Conservation (phyloP, 1,139 yeast genomes). For the Lodderomyces metapsilosis region DNA sequence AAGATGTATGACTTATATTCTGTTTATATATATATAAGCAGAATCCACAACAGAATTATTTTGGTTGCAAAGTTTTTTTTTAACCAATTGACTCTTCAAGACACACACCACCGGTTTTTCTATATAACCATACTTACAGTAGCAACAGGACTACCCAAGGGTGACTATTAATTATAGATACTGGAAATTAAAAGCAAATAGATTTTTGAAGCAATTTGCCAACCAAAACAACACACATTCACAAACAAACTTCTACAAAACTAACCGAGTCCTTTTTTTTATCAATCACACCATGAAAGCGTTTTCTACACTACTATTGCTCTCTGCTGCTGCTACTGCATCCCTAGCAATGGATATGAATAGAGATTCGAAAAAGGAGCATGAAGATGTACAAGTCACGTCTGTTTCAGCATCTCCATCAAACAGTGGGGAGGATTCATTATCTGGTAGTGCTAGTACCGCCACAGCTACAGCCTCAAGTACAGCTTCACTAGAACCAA, state of each 20-base stretch:
- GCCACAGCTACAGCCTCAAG: not conserved
- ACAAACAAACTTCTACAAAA: no score
- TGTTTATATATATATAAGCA: not conserved
- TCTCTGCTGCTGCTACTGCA: constrained; percentile 6
- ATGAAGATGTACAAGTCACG: not conserved
- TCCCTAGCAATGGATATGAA: constrained; percentile 15
- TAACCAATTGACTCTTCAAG: not conserved
- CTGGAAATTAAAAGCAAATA: no score
- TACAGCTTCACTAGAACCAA: constrained; percentile 23
- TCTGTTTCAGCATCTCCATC: not conserved
- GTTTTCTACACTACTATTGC: constrained; percentile 10
- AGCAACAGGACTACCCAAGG: no score
- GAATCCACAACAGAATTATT: no score
- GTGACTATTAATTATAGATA: no score
- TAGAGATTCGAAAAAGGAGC: constrained; percentile 3
- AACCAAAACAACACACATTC: no score
- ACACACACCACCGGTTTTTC: not conserved
- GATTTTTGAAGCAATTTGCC: no score
- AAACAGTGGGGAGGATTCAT: not conserved
- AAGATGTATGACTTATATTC: not conserved
- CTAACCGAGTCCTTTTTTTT: no score
- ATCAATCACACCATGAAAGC: constrained; percentile 6
- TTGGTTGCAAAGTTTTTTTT: no score
- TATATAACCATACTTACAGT: no score
- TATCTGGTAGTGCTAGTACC: no score